These are phyloP conservation scores for Starmera amethionina DNA, from an alignment of 805 yeast species.

Conservation along the genomic window DNA sequence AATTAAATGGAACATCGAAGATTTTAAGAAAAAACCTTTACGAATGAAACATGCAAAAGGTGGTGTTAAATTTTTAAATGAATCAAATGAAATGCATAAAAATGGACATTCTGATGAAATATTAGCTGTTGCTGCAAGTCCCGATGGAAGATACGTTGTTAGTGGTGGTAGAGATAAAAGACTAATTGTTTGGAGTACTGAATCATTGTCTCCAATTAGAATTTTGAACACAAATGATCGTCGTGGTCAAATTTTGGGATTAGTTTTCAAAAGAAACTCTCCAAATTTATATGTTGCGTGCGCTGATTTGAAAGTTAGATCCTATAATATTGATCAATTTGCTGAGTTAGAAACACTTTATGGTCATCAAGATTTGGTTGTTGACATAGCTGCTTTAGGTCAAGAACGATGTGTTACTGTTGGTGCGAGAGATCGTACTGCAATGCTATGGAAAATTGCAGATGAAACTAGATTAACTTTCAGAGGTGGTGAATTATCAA, in stretches of 20 bases:
- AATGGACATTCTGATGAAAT: conserved; percentile 76
- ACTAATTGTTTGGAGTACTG: conserved; percentile 79
- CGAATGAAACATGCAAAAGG: conserved; percentile 59
- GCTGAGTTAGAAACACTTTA: conserved; percentile 85
- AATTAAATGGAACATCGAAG: conserved; percentile 68
- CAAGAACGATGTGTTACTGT: conserved; percentile 93
- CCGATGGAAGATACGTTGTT: conserved; percentile 81
- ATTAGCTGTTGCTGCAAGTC: conserved; percentile 68
- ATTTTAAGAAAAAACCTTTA: conserved; percentile 47
- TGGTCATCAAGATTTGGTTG: conserved; percentile 90
- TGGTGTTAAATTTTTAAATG: conserved; percentile 36
- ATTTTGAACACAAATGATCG: conserved; percentile 68
- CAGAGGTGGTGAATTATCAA: conserved; percentile 69
- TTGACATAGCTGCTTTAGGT: conserved; percentile 70
- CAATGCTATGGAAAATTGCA: conserved; percentile 92
- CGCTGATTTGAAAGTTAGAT: conserved; percentile 83
- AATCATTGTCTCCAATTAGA: conserved; percentile 63
- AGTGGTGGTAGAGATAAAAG: conserved; percentile 86
- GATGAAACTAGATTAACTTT: conserved; percentile 92
- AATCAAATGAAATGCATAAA: conserved; percentile 34
- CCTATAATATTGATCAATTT: conserved; percentile 75
- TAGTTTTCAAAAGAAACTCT: conserved; percentile 69
- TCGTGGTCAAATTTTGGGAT: conserved; percentile 60
- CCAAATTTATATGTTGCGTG: conserved; percentile 89
- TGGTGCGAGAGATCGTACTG: conserved; percentile 91